Evolutionary conservation across 2,329 filamentous ascomycete genomes (phyloP).

Genomic region (Tolypocladium cylindrosporum): DNA sequence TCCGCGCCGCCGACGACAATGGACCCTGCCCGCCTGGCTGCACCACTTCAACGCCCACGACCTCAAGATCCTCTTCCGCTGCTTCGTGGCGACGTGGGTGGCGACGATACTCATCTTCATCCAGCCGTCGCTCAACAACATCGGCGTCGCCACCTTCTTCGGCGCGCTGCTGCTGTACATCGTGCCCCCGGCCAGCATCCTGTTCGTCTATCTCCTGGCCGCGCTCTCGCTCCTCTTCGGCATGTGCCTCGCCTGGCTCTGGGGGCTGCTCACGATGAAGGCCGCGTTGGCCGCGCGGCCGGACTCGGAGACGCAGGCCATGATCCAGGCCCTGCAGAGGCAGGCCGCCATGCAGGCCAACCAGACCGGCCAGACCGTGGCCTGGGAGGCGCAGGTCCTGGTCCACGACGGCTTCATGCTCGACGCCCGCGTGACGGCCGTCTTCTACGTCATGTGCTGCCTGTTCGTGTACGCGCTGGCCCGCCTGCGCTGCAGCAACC

Average conservation of each 20-base stretch:
- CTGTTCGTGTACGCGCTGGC: conserved; percentile 33
- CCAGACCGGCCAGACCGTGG: conserved; percentile 10
- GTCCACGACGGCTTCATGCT: conserved; percentile 36
- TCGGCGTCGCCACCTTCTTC: conserved; percentile 37
- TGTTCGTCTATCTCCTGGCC: conserved; percentile 34
- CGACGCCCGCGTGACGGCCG: conserved; percentile 31
- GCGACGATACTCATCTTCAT: conserved; percentile 36
- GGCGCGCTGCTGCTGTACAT: conserved; percentile 30
- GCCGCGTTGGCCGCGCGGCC: conserved; percentile 33
- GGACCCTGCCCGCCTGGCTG: background rate
- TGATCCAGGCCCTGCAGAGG: conserved; percentile 21
- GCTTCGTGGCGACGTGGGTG: conserved; percentile 34
- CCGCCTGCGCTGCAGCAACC: conserved; percentile 31
- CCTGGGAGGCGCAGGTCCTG: conserved; percentile 21
- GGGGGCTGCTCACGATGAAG: conserved; percentile 38
- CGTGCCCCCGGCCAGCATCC: conserved; percentile 32
- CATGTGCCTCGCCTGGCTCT: conserved; percentile 37
- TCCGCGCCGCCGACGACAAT: background rate
- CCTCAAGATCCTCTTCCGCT: conserved; percentile 35
- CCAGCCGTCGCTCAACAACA: conserved; percentile 24
- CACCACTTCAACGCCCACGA: conserved; percentile 37
- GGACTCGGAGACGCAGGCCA: conserved; percentile 23
- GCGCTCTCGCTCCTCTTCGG: conserved; percentile 32
- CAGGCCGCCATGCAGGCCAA: conserved; percentile 23
- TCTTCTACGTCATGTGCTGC: conserved; percentile 26